Evolutionary conservation across 2,329 filamentous ascomycete species (phyloP), one percentile per base, ranked within the genome.

Genomic region (Fusarium sp.): DNA sequence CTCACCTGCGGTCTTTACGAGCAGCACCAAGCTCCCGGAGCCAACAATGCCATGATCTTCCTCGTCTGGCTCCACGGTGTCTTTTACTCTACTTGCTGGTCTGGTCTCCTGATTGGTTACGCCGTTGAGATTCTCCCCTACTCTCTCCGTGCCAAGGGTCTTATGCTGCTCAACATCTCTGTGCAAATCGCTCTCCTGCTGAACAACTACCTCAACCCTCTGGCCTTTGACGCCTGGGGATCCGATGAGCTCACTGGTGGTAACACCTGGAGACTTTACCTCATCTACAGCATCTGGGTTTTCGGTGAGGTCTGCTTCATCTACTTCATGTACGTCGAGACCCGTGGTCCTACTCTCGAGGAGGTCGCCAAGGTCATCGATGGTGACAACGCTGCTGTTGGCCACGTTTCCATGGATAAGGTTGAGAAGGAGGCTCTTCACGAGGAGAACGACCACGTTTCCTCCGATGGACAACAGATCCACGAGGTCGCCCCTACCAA

Each of bases 311-410:
- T 90, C 41, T 61, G 86, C 37, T 89, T 90, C 70, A 88, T 91
- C 37, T 90, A 85, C 79, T 88, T 89, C 81, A 86, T 90, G 78
- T 90, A 89, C 76, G 85, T 90, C 53, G 90, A 93, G 81, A 93
- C 90, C 20, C 88, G 88, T 72, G 90, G 90, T 8, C 88, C 89
- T 2, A 92, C 90, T 3, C 87, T 93, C 1, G 90, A 92, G 76
- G 75, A 78, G 58, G 69, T 76, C 66, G 88, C 89, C 45, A 86
- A 87, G 73, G 90, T 92, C 73, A 92, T 93, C 72, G 90, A 92
- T 72, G 90, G 89, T 40, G 86, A 89, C n/a, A n/a, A n/a, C n/a
- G 82, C 63, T 1, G 55, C 86, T 32, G 84, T 87, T 10, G 85
- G 83, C 2, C 82, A 86, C 68, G 82, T 89, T 61, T 83, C 87